Conservation (phyloP, 768 basidiomycete genomes). For the Calocybe cyanea region DNA sequence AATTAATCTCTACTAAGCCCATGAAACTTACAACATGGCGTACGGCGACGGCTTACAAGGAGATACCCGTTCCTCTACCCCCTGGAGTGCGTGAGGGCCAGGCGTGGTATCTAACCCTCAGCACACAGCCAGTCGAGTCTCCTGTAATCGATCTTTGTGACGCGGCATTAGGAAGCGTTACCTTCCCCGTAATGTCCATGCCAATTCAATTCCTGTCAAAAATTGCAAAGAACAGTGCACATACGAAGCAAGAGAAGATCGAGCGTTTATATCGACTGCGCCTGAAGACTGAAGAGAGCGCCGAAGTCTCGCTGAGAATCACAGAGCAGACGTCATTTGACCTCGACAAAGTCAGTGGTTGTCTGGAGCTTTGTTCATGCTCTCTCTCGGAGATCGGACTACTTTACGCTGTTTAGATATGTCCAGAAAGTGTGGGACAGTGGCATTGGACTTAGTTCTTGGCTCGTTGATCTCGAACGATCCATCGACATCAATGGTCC, state of each 20-base stretch:
- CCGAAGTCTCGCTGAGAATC: slow-evolving; percentile 39
- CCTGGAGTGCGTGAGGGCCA: slow-evolving; percentile 46
- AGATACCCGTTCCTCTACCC: slow-evolving; percentile 66
- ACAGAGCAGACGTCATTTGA: slow-evolving; percentile 87
- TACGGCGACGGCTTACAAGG: slow-evolving; percentile 66
- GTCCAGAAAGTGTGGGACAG: slow-evolving; percentile 96
- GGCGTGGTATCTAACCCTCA: slow-evolving; percentile 64
- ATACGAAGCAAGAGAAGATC: slow-evolving; percentile 65
- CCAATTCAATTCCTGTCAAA: slow-evolving; percentile 46
- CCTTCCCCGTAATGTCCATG: slow-evolving; percentile 67
- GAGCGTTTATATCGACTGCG: slow-evolving; percentile 49
- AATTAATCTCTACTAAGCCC: slow-evolving; percentile 34
- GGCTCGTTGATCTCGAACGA: slow-evolving; percentile 48
- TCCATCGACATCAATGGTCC: slow-evolving; percentile 2
- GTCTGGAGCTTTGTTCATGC: not conserved
- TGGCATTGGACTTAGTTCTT: slow-evolving; percentile 80
- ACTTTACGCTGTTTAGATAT: slow-evolving; percentile 26
- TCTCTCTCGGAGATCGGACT: not conserved
- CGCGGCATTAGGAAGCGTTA: slow-evolving; percentile 34
- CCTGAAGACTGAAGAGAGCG: slow-evolving; percentile 16
- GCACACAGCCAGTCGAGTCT: slow-evolving; percentile 25
- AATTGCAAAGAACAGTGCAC: slow-evolving; percentile 18
- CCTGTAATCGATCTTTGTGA: slow-evolving; percentile 39
- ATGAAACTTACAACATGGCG: slow-evolving; percentile 76
- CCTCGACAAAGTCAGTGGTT: slow-evolving; percentile 75